These are phyloP conservation scores for Cryphonectria radicalis DNA, from an alignment of 2,329 filamentous ascomycete genomes.

Conservation along the genomic window DNA sequence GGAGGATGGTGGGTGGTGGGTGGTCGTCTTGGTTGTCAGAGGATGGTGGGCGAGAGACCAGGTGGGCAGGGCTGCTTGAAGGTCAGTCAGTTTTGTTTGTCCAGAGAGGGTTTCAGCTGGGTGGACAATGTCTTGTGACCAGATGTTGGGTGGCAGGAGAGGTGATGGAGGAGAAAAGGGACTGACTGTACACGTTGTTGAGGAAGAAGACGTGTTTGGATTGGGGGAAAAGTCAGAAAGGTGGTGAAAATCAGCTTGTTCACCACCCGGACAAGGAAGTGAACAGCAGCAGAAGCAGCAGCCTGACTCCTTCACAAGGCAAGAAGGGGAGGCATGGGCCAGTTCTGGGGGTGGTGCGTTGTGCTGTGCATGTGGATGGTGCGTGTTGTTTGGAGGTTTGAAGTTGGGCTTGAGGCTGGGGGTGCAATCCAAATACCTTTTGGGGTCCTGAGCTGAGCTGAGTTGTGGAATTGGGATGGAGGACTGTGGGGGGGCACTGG, in stretches of 20 bases:
- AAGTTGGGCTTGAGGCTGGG: slow-evolving; percentile 17
- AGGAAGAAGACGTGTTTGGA: neutral
- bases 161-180: neutral
- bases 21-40: neutral
- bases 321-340: slow-evolving; percentile 16
- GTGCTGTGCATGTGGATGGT: slow-evolving; percentile 3
- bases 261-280: slow-evolving; percentile 4
- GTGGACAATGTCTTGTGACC: neutral
- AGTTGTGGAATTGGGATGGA: slow-evolving; percentile 13
- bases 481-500: neutral
- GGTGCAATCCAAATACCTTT: slow-evolving; percentile 16
- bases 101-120: neutral
- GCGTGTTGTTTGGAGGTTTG: slow-evolving; percentile 7
- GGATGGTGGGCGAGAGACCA: neutral
- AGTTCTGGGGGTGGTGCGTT: slow-evolving; percentile 5
- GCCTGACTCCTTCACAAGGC: slow-evolving; percentile 15
- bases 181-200: neutral
- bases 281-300: slow-evolving; percentile 9
- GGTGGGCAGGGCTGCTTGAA: slow-evolving; percentile 10
- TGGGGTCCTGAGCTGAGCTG: slow-evolving; percentile 7
- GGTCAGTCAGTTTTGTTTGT: slow-evolving; percentile 13
- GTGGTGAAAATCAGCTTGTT: slow-evolving; percentile 7
- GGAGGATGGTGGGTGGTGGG: neutral
- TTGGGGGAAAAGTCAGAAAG: neutral
- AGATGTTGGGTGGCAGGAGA: slow-evolving; percentile 1